These are phyloP conservation scores for Claviceps sorghi DNA, from an alignment of 2,329 filamentous ascomycete species.

Conservation along the genomic window DNA sequence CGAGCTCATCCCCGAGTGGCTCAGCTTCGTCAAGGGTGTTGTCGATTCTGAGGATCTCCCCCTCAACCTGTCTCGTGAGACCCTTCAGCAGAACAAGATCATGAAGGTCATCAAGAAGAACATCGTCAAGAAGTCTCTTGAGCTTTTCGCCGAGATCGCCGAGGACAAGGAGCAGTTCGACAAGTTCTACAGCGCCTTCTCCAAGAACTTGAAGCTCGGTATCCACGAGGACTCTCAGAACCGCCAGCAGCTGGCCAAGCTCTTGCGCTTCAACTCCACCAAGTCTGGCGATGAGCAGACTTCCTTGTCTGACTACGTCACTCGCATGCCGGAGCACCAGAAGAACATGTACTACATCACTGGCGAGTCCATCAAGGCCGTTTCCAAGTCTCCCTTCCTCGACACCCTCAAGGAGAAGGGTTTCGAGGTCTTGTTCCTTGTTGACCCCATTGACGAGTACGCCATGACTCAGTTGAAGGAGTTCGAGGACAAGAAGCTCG, in stretches of 20 bases:
- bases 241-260: constrained; percentile 83
- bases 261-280: constrained; percentile 96
- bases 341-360: constrained; percentile 99
- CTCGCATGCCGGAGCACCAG: constrained; percentile 99
- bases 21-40: constrained; percentile 99
- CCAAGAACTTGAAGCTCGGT: constrained; percentile 99
- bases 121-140: constrained; percentile 99
- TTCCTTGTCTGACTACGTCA: constrained; percentile 93
- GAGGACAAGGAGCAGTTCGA: constrained; percentile 99
- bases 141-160: constrained; percentile 97
- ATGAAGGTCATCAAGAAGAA: constrained; percentile 99
- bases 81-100: constrained; percentile 99
- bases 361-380: constrained; percentile 97
- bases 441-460: constrained; percentile 98
- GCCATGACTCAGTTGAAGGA: constrained; percentile 99
- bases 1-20: constrained; percentile 98
- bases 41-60: constrained; percentile 99
- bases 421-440: constrained; percentile 98
- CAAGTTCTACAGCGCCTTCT: constrained; percentile 99
- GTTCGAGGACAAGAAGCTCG: constrained; percentile 99
- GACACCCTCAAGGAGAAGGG: constrained; percentile 97
- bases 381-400: constrained; percentile 96
- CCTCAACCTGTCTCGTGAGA: constrained; percentile 99
- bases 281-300: constrained; percentile 95
- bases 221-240: constrained; percentile 99